Evolutionary conservation across 2,329 filamentous ascomycete genomes (phyloP).

Genomic region (Colletotrichum karsti): DNA sequence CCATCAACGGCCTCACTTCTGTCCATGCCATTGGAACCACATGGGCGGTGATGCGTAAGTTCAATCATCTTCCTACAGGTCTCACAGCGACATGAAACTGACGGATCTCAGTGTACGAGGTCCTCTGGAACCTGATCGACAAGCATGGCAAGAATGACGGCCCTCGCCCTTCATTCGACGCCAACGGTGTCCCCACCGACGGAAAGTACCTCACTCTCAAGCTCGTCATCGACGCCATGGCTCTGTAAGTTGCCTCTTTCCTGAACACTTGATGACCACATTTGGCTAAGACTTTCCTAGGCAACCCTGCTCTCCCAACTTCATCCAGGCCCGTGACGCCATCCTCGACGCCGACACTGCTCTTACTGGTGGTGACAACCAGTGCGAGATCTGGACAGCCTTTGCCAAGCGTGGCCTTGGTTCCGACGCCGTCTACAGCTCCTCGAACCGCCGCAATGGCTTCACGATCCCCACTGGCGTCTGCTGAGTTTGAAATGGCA

Average conservation of each 20-base stretch:
- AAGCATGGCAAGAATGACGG: slow-evolving; percentile 60
- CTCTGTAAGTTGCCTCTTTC: slow-evolving; percentile 42
- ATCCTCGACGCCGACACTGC: slow-evolving; percentile 64
- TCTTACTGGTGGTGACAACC: slow-evolving; percentile 59
- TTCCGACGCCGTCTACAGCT: slow-evolving; percentile 40
- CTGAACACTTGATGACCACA: not conserved
- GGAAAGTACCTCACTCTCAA: slow-evolving; percentile 62
- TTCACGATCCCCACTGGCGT: slow-evolving; percentile 36
- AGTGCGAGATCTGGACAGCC: slow-evolving; percentile 60
- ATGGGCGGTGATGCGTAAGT: slow-evolving; percentile 52
- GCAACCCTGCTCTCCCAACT: slow-evolving; percentile 64
- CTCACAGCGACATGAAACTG: not conserved
- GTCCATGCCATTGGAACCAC: slow-evolving; percentile 60
- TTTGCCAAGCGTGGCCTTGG: slow-evolving; percentile 68
- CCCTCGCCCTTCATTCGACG: slow-evolving; percentile 48
- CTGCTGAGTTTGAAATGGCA: slow-evolving; percentile 25
- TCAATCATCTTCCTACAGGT: not conserved
- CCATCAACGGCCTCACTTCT: slow-evolving; percentile 44
- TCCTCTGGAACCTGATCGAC: slow-evolving; percentile 66
- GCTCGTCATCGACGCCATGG: slow-evolving; percentile 60
- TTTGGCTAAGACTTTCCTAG: slow-evolving; percentile 20
- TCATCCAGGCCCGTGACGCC: slow-evolving; percentile 60
- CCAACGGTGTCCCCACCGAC: slow-evolving; percentile 56
- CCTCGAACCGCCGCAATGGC: slow-evolving; percentile 39
- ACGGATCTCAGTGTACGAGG: slow-evolving; percentile 52